phyloP scores from a whole-genome alignment of 1,139 yeast species.

The Torulaspora pretoriensis region DNA sequence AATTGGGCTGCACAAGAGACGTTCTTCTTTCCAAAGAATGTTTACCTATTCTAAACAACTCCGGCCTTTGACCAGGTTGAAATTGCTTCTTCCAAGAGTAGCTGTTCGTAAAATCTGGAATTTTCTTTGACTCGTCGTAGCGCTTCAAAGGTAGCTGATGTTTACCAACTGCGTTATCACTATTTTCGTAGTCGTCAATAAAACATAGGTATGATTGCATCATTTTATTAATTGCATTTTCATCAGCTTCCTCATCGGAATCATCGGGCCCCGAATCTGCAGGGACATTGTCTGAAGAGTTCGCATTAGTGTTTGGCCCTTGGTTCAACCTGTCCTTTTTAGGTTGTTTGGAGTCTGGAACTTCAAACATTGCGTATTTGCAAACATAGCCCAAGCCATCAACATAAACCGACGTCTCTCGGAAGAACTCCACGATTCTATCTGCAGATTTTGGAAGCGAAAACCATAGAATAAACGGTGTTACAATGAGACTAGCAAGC shows the following conservation, averaged over 20 bases:
- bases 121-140: constrained; percentile 8
- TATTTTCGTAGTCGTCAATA: constrained; percentile 71
- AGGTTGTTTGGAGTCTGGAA: constrained; percentile 24
- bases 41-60: constrained; percentile 22
- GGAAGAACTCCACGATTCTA: constrained; percentile 77
- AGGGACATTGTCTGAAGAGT: constrained; percentile 8
- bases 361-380: constrained; percentile 86
- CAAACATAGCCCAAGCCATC: constrained; percentile 96
- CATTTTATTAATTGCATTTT: constrained; percentile 79
- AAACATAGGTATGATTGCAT: constrained; percentile 84
- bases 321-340: constrained; percentile 37
- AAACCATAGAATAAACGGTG: constrained; percentile 87
- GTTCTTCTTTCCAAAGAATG: constrained; percentile 14
- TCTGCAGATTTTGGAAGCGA: constrained; percentile 70
- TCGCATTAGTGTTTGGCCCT: constrained; percentile 1
- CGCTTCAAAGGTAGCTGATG: constrained; percentile 31
- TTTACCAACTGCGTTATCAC: constrained; percentile 37
- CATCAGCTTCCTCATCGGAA: constrained; percentile 39
- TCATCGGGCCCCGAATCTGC: constrained; percentile 14
- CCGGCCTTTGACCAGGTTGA: constrained; percentile 32
- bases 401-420: constrained; percentile 84
- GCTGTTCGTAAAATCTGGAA: constrained; percentile 16
- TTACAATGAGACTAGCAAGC: constrained; percentile 69
- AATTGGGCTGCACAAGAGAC: constrained; percentile 1
- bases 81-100: constrained; percentile 38